phyloP scores from a whole-genome alignment of 2,329 filamentous ascomycete genomes.

The Lecanicillium sp. region DNA sequence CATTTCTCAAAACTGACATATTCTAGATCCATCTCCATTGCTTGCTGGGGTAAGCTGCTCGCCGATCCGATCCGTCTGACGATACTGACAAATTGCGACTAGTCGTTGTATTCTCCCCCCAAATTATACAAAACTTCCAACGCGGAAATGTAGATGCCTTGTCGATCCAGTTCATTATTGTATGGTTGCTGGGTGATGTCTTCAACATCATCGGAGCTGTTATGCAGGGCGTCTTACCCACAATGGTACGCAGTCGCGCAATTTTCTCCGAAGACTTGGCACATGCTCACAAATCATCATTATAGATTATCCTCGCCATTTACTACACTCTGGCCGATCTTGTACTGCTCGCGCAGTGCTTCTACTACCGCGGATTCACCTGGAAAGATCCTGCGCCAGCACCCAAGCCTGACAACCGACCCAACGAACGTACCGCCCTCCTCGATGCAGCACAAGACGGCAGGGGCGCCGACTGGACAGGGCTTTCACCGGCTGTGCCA shows the following conservation, averaged over 20 bases:
- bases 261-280: not conserved
- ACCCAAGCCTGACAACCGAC: slow-evolving; percentile 35
- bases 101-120: slow-evolving; percentile 93
- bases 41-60: slow-evolving; percentile 64
- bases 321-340: slow-evolving; percentile 92
- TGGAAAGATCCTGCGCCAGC: slow-evolving; percentile 46
- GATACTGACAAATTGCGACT: slow-evolving; percentile 2
- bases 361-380: slow-evolving; percentile 89
- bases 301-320: slow-evolving; percentile 75
- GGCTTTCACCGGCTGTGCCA: slow-evolving; percentile 76
- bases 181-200: slow-evolving; percentile 91
- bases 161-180: slow-evolving; percentile 83
- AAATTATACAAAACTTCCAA: slow-evolving; percentile 93
- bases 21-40: slow-evolving; percentile 82
- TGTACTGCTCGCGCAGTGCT: slow-evolving; percentile 81
- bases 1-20: not conserved
- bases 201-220: slow-evolving; percentile 96
- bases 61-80: not conserved
- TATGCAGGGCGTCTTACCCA: slow-evolving; percentile 84
- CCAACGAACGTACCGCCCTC: slow-evolving; percentile 49
- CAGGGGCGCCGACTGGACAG: slow-evolving; percentile 51
- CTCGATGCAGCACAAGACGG: slow-evolving; percentile 40
- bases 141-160: slow-evolving; percentile 80
- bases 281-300: slow-evolving; percentile 2
- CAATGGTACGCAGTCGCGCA: slow-evolving; percentile 58